Conservation (phyloP, 202 grass and related monocot species). For the Brachypodium distachyon region DNA sequence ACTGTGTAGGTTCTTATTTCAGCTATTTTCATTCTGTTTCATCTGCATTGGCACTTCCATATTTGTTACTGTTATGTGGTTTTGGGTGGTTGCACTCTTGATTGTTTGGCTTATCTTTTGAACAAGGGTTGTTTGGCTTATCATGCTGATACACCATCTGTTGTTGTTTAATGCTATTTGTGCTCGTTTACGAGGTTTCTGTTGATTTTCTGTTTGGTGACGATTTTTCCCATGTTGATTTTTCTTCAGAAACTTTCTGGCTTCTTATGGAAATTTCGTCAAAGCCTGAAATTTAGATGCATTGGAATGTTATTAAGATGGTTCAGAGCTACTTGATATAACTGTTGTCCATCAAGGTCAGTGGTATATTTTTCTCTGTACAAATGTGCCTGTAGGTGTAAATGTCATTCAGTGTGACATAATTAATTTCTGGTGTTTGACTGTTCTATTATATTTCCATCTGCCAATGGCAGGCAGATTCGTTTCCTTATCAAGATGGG, state of each 20-base stretch:
- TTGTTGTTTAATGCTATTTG: not conserved
- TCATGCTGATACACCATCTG: not conserved
- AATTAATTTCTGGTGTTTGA: slow-evolving; percentile 12
- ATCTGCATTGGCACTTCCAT: not conserved
- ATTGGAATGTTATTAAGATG: not conserved
- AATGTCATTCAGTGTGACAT: not conserved
- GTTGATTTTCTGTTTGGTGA: not conserved
- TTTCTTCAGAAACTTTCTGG: not conserved
- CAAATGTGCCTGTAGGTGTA: not conserved
- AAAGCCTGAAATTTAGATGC: not conserved
- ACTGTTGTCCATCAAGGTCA: not conserved
- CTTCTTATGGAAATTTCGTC: not conserved
- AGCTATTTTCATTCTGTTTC: not conserved
- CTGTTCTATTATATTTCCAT: slow-evolving; percentile 6
- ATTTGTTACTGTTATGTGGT: not conserved
- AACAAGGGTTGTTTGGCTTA: slow-evolving; percentile 1
- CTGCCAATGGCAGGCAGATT: not conserved
- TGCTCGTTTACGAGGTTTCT: not conserved
- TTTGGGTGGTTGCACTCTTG: not conserved
- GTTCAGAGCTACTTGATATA: slow-evolving; percentile 4
- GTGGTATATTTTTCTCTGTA: not conserved
- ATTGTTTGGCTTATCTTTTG: not conserved
- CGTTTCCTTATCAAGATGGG: slow-evolving; percentile 50
- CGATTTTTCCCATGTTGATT: not conserved
- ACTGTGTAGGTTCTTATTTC: not conserved